These are phyloP conservation scores for Diatrype stigma DNA, from an alignment of 2,329 filamentous ascomycete species.

Conservation along the genomic window DNA sequence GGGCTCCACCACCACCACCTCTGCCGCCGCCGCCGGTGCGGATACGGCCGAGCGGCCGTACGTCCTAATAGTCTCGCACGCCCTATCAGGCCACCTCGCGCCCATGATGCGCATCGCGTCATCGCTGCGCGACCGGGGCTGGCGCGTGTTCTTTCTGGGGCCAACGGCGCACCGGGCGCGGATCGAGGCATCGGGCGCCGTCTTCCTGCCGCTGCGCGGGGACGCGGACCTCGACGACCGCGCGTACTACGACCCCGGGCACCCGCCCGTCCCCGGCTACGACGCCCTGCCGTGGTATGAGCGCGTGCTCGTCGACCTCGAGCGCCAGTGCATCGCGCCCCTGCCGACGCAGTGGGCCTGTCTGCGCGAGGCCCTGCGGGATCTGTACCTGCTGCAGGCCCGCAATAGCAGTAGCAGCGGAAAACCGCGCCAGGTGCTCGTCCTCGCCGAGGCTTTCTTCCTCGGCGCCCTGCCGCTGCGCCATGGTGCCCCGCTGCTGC, in stretches of 20 bases:
- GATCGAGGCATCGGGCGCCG: slow-evolving; percentile 28
- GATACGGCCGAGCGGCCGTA: neutral
- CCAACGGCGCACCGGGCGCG: slow-evolving; percentile 30
- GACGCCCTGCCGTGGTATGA: slow-evolving; percentile 20
- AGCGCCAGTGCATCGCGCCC: slow-evolving; percentile 27
- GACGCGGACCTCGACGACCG: slow-evolving; percentile 31
- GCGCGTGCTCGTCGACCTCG: slow-evolving; percentile 29
- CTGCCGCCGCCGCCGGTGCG: neutral
- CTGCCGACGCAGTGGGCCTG: slow-evolving; percentile 31
- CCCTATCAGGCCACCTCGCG: slow-evolving; percentile 33
- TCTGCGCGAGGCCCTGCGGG: slow-evolving; percentile 22
- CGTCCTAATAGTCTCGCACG: slow-evolving; percentile 31
- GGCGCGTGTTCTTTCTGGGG: slow-evolving; percentile 31
- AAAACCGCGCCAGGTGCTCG: slow-evolving; percentile 18
- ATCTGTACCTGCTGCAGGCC: too few relatives aligned
- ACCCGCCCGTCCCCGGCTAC: slow-evolving; percentile 20
- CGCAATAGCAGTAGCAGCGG: slow-evolving; percentile 6
- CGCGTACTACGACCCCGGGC: slow-evolving; percentile 26
- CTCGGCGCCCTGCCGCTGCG: slow-evolving; percentile 31
- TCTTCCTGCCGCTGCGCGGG: slow-evolving; percentile 29
- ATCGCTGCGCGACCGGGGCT: slow-evolving; percentile 25
- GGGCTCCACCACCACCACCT: neutral
- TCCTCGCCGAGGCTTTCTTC: slow-evolving; percentile 33
- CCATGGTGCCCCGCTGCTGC: slow-evolving; percentile 23
- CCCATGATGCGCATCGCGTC: slow-evolving; percentile 32